These are phyloP conservation scores for Bipolaris victoriae DNA, from an alignment of 2,329 filamentous ascomycete species.

Conservation along the genomic window DNA sequence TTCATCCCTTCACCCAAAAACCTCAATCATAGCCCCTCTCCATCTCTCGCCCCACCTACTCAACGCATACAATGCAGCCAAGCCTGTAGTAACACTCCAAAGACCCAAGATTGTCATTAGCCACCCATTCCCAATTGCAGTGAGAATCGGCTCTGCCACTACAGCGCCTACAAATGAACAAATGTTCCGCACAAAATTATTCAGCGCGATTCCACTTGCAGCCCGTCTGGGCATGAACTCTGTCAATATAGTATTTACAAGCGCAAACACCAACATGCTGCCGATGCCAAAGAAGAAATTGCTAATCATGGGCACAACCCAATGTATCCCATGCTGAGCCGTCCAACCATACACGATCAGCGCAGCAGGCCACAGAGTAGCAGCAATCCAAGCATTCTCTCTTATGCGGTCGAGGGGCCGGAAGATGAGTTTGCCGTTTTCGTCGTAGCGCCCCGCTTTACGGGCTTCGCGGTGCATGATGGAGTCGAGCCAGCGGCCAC, in stretches of 20 bases:
- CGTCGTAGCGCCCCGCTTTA: slow-evolving; percentile 46
- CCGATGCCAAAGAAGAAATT: slow-evolving; percentile 52
- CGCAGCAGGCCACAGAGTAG: slow-evolving; percentile 44
- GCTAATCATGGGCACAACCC: slow-evolving; percentile 46
- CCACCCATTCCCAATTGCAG: slow-evolving; percentile 50
- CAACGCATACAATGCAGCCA: slow-evolving; percentile 65
- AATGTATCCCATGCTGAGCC: slow-evolving; percentile 39
- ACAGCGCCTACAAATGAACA: slow-evolving; percentile 47
- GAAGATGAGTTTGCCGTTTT: slow-evolving; percentile 44
- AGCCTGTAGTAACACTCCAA: slow-evolving; percentile 53
- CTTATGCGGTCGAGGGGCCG: slow-evolving; percentile 50
- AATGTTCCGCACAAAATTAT: slow-evolving; percentile 50
- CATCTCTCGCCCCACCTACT: slow-evolving; percentile 66
- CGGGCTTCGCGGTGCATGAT: slow-evolving; percentile 51
- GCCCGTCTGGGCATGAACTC: slow-evolving; percentile 50
- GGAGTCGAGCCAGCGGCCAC: slow-evolving; percentile 49
- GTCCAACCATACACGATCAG: slow-evolving; percentile 50
- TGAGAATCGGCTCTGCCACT: slow-evolving; percentile 45
- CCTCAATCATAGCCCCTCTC: slow-evolving; percentile 66
- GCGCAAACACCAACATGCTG: slow-evolving; percentile 48
- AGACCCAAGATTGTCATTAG: slow-evolving; percentile 53
- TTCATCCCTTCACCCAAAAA: slow-evolving; percentile 19
- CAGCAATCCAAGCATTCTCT: slow-evolving; percentile 50
- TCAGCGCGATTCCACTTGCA: slow-evolving; percentile 47
- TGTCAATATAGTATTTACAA: slow-evolving; percentile 50